Evolutionary conservation across 768 basidiomycete species (phyloP).

Genomic region (Serendipita sp.): DNA sequence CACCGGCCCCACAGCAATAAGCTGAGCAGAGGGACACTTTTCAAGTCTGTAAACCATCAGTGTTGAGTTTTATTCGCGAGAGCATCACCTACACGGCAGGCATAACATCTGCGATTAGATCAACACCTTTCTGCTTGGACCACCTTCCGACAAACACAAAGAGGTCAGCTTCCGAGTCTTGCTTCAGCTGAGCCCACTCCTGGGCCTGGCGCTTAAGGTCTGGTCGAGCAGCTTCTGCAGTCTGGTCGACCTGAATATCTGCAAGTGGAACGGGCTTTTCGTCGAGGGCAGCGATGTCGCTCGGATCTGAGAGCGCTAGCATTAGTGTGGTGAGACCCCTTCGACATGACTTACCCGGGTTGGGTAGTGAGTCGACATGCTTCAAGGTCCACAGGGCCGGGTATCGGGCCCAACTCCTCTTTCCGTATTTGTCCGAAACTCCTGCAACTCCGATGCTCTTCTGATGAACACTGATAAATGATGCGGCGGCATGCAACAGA

Average conservation of each 20-base stretch:
- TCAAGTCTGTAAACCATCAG: conserved; percentile 39
- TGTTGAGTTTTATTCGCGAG: conserved; percentile 5
- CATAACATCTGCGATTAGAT: conserved; percentile 92
- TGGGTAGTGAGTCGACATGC: conserved; percentile 88
- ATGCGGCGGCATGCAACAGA: conserved; percentile 81
- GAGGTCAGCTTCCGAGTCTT: conserved; percentile 76
- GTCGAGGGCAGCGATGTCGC: conserved; percentile 84
- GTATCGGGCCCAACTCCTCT: conserved; percentile 92
- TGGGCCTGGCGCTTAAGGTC: conserved; percentile 85
- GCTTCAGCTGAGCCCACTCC: conserved; percentile 88
- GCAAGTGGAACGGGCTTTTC: conserved; percentile 56
- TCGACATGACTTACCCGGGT: conserved; percentile 38
- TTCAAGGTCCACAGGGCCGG: conserved; percentile 92
- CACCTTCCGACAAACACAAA: conserved; percentile 96
- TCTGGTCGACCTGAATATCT: conserved; percentile 62
- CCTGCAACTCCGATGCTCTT: conserved; percentile 89
- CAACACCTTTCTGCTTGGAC: conserved; percentile 98
- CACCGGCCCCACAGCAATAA: conserved; percentile 84
- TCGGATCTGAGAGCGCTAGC: conserved; percentile 37
- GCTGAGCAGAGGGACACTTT: conserved; percentile 70
- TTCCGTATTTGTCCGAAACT: conserved; percentile 96
- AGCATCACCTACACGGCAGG: conserved; percentile 50
- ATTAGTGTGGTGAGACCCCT: background rate
- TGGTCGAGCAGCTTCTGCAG: conserved; percentile 77
- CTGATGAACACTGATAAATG: conserved; percentile 84